Conservation (phyloP, 192 early-diverging fungal genomes). For the Rhizoclosmatium globosum region DNA sequence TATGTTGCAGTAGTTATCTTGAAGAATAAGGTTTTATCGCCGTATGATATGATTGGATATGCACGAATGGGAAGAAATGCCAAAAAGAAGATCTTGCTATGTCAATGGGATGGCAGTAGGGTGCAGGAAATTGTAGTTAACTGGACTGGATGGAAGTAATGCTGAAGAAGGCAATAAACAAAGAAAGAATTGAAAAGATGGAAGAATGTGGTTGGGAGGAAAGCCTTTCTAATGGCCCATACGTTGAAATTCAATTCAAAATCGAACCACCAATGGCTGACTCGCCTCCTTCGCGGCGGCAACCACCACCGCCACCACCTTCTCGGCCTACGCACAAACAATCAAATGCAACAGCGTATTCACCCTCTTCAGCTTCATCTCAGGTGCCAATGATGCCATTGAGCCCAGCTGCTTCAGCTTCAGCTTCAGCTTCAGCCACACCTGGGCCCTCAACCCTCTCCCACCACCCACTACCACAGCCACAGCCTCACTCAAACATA, state of each 20-base stretch:
- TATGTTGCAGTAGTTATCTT: neutral
- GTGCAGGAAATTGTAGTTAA: slow-evolving; percentile 18
- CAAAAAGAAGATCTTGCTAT: slow-evolving; percentile 11
- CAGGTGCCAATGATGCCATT: neutral
- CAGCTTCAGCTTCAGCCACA: slow-evolving; percentile 4
- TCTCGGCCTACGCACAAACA: too few species aligned
- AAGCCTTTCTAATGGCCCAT: too few species aligned
- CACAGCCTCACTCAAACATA: neutral
- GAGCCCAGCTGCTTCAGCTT: neutral
- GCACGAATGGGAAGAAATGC: slow-evolving; percentile 29
- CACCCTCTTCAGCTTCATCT: neutral
- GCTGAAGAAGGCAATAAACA: neutral
- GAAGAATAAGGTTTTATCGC: neutral
- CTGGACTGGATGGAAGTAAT: slow-evolving; percentile 25
- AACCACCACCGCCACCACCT: too few species aligned
- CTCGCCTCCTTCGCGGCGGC: too few species aligned
- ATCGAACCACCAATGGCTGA: too few species aligned
- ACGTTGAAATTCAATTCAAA: too few species aligned
- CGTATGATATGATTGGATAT: slow-evolving; percentile 24
- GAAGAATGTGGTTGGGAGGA: too few species aligned
- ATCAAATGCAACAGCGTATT: too few species aligned
- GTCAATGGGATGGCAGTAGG: neutral
- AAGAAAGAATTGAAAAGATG: too few species aligned
- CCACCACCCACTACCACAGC: neutral
- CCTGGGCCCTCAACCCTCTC: neutral